Base-by-base conservation (phyloP, 108 stramenopile species). In the Skeletonema marinoi region DNA sequence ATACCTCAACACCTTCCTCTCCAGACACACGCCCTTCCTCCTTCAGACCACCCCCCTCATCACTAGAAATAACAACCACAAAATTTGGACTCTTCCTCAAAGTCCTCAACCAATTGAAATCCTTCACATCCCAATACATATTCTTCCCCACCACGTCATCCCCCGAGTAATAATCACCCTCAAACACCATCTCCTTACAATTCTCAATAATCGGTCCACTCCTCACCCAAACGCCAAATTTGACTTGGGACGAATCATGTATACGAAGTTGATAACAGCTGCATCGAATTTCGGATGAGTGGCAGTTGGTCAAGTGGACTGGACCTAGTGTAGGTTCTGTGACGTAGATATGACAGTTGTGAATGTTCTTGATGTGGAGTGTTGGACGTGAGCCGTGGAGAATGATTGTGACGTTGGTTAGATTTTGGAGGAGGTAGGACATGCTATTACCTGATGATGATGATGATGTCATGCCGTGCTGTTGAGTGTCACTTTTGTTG, bases 41-140 rank as follows among this genome's bases (percentile, higher is more conserved):
- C 51, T 16, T 51, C 46, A 6, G 14, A 36, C 14, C 36, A 41
- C 32, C 16, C 4, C 17, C 41, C n/a, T 42, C 73, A 9, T 41
- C 60, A 13, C 8, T 17, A 16, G 44, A 11, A 33, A 41, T 25
- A 39, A 74, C 33, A 6, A 78, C 82, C 6, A 35, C 75, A 69
- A 83, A 83, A 41, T 83, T 83, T 4, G 82, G 82, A 79, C 78
- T 79, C 50, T 83, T 74, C 41, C 61, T 48, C 39, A 79, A 66
- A 29, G 66, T 56, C 33, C 78, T 65, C 32, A 83, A 59, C 82
- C 82, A 83, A 54, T 79, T 75, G 31, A 83, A 83, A 59, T 83
- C 82, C 74, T 83, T 83, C 13, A 83, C 82, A 66, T 83, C 82
- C 78, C 82, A 79, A 64, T 75, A 83, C 78, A 83, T 75, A 48